Conservation (phyloP, 805 yeast species). For the Yarrowia yakushimensis region DNA sequence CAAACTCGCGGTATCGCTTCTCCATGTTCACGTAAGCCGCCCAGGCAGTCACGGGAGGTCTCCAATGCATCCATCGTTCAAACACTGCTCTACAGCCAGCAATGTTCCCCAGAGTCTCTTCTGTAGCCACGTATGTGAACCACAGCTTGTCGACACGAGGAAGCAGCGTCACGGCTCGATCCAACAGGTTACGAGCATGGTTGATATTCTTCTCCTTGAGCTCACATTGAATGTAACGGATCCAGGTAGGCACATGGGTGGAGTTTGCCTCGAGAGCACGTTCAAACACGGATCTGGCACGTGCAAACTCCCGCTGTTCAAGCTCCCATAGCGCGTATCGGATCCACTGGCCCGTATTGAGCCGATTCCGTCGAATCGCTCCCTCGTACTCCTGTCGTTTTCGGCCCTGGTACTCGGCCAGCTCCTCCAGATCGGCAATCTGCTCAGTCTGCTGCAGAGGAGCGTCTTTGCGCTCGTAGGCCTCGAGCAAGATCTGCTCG, state of each 20-base stretch:
- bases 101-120: slow-evolving; percentile 68
- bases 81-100: slow-evolving; percentile 61
- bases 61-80: slow-evolving; percentile 78
- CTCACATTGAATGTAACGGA: slow-evolving; percentile 75
- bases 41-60: slow-evolving; percentile 67
- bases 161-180: slow-evolving; percentile 66
- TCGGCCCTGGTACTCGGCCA: slow-evolving; percentile 67
- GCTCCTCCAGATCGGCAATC: slow-evolving; percentile 47
- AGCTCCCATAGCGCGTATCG: slow-evolving; percentile 87
- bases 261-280: slow-evolving; percentile 76
- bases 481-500: slow-evolving; percentile 60
- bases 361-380: slow-evolving; percentile 78
- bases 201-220: slow-evolving; percentile 66
- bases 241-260: slow-evolving; percentile 79
- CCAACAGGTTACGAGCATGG: slow-evolving; percentile 83
- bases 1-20: slow-evolving; percentile 56
- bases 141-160: slow-evolving; percentile 85
- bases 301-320: slow-evolving; percentile 67
- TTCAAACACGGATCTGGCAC: slow-evolving; percentile 87
- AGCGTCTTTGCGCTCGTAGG: slow-evolving; percentile 48
- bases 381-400: slow-evolving; percentile 81
- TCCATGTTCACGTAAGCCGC: slow-evolving; percentile 70
- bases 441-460: slow-evolving; percentile 45
- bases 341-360: slow-evolving; percentile 84
- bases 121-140: slow-evolving; percentile 78